Conservation (phyloP, 345 rosid genomes). For the Hibiscus trionum region DNA sequence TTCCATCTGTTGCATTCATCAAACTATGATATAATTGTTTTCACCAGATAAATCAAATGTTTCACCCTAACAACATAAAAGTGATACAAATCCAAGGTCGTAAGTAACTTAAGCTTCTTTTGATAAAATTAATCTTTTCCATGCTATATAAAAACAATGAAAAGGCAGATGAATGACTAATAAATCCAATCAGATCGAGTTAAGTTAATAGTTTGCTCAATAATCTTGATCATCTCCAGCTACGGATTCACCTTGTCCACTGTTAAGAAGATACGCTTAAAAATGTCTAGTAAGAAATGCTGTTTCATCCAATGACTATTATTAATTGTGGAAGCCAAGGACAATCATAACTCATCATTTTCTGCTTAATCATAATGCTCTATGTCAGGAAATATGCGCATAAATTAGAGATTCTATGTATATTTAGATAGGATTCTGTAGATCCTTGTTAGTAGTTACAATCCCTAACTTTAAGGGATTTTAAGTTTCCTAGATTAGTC, state of each 20-base stretch:
- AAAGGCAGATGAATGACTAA: not conserved
- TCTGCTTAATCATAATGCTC: not conserved
- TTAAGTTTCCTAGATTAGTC: too few relatives aligned
- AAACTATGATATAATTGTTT: not conserved
- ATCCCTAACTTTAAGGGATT: too few relatives aligned
- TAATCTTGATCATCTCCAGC: not conserved
- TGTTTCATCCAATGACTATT: not conserved
- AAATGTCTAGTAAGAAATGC: not conserved
- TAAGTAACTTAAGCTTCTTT: not conserved
- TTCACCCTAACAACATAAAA: not conserved
- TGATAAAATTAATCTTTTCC: not conserved
- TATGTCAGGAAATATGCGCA: too few relatives aligned
- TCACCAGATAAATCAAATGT: not conserved
- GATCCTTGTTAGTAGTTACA: too few relatives aligned
- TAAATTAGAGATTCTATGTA: too few relatives aligned
- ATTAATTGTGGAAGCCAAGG: not conserved
- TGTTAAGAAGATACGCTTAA: not conserved
- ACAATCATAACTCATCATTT: not conserved
- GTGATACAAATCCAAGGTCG: not conserved
- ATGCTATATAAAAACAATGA: not conserved
- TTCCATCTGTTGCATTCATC: slow-evolving; percentile 56
- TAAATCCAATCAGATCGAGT: not conserved
- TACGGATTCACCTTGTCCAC: not conserved
- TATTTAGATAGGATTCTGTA: too few relatives aligned
- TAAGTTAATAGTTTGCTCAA: not conserved